These are phyloP conservation scores for Candida xiaguanensis DNA, from an alignment of 805 yeast species.

Conservation along the genomic window DNA sequence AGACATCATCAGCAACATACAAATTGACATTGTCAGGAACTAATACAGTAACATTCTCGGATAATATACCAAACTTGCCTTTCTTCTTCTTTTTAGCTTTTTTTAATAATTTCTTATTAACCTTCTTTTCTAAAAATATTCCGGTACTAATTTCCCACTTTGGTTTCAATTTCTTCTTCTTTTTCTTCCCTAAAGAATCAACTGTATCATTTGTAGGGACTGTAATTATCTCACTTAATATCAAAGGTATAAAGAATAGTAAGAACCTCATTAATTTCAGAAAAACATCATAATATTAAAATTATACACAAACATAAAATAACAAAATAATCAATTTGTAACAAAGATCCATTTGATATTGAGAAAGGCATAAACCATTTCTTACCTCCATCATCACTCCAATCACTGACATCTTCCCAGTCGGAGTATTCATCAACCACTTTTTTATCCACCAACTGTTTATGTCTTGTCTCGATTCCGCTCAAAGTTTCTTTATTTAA, in stretches of 20 bases:
- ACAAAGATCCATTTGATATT: not conserved
- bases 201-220: slow-evolving; percentile 2
- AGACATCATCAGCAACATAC: not conserved
- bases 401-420: slow-evolving; percentile 4
- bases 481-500: slow-evolving; percentile 12
- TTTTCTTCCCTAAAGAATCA: slow-evolving; percentile 3
- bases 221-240: not conserved
- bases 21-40: not conserved
- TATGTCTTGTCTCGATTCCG: slow-evolving; percentile 5
- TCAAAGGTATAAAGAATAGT: not conserved
- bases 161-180: slow-evolving; percentile 8
- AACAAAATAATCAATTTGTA: slow-evolving; percentile 3
- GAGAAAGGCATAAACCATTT: slow-evolving; percentile 5
- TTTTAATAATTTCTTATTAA: slow-evolving; percentile 8
- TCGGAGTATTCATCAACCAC: slow-evolving; percentile 5
- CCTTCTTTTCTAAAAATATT: slow-evolving; percentile 14
- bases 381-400: slow-evolving; percentile 2
- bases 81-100: slow-evolving; percentile 11
- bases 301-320: slow-evolving; percentile 4
- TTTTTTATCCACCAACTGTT: slow-evolving; percentile 5
- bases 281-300: slow-evolving; percentile 3
- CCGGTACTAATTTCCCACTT: slow-evolving; percentile 17
- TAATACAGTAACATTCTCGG: not conserved
- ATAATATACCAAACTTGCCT: slow-evolving; percentile 5
- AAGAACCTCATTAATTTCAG: not conserved